Evolutionary conservation across 495 filamentous ascomycete species (phyloP), one percentile per base, ranked within the genome.

Genomic region (Penicillium waksmanii): DNA sequence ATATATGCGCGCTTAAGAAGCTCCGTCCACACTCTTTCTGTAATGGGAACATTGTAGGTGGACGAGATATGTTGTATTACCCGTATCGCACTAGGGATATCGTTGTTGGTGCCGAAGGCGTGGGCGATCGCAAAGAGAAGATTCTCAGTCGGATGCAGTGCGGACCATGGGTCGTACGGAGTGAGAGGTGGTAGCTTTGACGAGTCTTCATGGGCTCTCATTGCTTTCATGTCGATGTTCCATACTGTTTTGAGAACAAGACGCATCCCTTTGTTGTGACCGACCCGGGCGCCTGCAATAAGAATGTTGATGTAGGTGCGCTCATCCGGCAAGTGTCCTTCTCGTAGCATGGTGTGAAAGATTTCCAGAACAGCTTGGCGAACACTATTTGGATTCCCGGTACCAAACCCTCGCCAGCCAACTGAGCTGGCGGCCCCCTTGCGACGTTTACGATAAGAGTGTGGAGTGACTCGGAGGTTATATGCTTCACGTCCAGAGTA

Each of bases 1-100:
- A 85, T 75, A 62, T 78, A 90, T 3, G 85, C 80, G 72, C 86
- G 82, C 55, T 85, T 77, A 25, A 90, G 72, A 9, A 91, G 64
- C 44, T 86, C 79, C 3, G 62, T 58, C 88, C 88, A 90, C 17
- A 82, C 73, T 11, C 72, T 59, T 5, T 58, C 31, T 1, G 81
- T 59, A 54, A 91, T 80, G 0, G 61, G 34, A 15, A 90, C 61
- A 1, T 76, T 56, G 69, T 88, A 90, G 11, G 78, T 73, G 0
- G 74, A 71, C 0, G 88, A 80, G 17, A 90, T 66, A 54, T 82
- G 82, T 31, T 87, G 81, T 2, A 90, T 73, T 1, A 77, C 40
- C 17, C 77, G 69, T 21, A 89, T 55, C 10, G 85, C 87, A 5
- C 71, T 73, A 6, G 77, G 65, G 11, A 89, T 70, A 17, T 85